Conservation (phyloP, 176 grass and related monocot genomes). For the Zoysia pacifica region DNA sequence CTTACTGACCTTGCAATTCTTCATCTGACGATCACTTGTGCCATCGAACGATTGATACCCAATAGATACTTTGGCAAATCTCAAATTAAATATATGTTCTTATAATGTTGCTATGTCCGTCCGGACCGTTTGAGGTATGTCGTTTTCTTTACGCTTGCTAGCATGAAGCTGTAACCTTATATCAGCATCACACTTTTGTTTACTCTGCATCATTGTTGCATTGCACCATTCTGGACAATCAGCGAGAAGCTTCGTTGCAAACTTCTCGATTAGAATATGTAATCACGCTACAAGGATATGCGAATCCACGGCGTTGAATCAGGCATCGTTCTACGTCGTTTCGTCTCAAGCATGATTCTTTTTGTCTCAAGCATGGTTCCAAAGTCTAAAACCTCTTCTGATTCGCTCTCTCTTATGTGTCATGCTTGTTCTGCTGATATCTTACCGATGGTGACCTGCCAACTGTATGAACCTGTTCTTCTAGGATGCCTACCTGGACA, state of each 20-base stretch:
- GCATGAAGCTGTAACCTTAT: neutral
- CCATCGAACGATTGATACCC: neutral
- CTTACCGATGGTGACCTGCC: slow-evolving; percentile 3
- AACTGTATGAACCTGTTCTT: neutral
- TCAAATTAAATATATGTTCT: neutral
- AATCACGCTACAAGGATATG: neutral
- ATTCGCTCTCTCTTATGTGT: neutral
- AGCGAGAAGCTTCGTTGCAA: neutral
- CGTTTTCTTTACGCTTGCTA: slow-evolving; percentile 14
- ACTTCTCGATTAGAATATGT: neutral
- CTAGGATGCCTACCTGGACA: slow-evolving; percentile 1
- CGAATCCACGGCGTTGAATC: neutral
- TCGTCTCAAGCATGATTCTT: neutral
- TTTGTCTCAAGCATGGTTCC: neutral
- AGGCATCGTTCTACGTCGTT: neutral
- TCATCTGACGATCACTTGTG: neutral
- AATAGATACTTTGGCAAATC: neutral
- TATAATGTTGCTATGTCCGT: neutral
- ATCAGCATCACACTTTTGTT: neutral
- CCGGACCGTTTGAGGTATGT: neutral
- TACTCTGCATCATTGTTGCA: neutral
- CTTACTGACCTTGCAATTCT: neutral
- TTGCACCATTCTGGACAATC: neutral
- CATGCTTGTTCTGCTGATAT: neutral
- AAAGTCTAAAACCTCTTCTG: neutral